These are phyloP conservation scores for Prunus kanzakura DNA, from an alignment of 306 rosid genomes.

Conservation along the genomic window DNA sequence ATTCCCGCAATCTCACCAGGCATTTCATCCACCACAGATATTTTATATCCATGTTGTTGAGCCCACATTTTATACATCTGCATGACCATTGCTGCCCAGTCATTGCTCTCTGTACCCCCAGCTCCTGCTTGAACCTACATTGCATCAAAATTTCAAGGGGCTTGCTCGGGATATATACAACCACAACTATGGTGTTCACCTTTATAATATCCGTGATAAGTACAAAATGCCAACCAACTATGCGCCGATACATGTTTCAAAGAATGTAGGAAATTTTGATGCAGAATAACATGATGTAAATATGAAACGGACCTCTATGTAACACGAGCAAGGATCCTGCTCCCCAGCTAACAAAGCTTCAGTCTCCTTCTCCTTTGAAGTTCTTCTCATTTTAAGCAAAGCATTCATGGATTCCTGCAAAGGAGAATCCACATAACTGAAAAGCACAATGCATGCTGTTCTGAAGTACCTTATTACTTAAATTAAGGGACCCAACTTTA, in stretches of 20 bases:
- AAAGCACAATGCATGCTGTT: slow-evolving; percentile 10
- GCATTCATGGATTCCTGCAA: slow-evolving; percentile 75
- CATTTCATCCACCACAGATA: slow-evolving; percentile 86
- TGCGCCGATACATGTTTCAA: slow-evolving; percentile 1
- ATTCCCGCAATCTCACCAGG: slow-evolving; percentile 95
- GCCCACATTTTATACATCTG: slow-evolving; percentile 95
- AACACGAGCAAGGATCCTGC: slow-evolving; percentile 81
- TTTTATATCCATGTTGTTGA: slow-evolving; percentile 60
- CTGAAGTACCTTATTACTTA: slow-evolving; percentile 14
- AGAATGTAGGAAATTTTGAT: background rate
- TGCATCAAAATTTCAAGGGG: slow-evolving; percentile 11
- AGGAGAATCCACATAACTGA: slow-evolving; percentile 26
- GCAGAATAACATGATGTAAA: slow-evolving; percentile 2
- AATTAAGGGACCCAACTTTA: slow-evolving; percentile 7
- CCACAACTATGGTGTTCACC: slow-evolving; percentile 2
- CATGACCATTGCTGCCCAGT: slow-evolving; percentile 98
- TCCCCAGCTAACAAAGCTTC: slow-evolving; percentile 91
- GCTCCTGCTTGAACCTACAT: slow-evolving; percentile 94
- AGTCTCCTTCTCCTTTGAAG: slow-evolving; percentile 80
- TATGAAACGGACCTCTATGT: slow-evolving; percentile 67
- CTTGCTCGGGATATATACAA: slow-evolving; percentile 9
- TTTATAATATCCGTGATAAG: background rate
- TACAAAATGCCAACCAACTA: slow-evolving; percentile 3
- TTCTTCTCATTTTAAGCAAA: slow-evolving; percentile 66
- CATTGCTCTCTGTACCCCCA: slow-evolving; percentile 99